Evolutionary conservation across 441 rosid species (phyloP), one percentile per base, ranked within the genome.

Genomic region (Gossypium trilobum): DNA sequence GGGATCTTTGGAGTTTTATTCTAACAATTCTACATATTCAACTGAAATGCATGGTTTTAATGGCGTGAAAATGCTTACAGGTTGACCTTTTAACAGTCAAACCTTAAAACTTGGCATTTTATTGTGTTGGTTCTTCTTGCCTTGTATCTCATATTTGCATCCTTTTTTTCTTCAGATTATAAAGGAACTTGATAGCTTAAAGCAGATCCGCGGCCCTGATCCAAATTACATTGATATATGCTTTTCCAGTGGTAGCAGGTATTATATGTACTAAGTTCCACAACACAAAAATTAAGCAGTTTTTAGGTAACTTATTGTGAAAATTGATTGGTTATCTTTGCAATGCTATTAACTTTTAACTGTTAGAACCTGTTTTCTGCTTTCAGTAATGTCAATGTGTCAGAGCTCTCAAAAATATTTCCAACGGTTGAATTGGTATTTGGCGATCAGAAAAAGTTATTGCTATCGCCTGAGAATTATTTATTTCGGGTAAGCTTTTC

Each of bases 161-260:
- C 76, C 73, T 59, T 65, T 29, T 27, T 83, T 79, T 78, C 74
- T 68, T 8, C 80, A 93, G 97, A 77, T 93, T 42, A 84, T 81
- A 81, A 79, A 78, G 81, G 88, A 90, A 80, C 84, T 82, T 72
- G 80, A 80, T n/a, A 74, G 88, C 59, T 78, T 90, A 31, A 85
- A 88, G 83, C 87, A 80, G 79, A 87, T 89, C 46, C 88, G 23
- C n/a, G 95, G 99, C 66, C 96, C 97, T 57, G 97, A 90, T 77
- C 95, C 97, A 25, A 94, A 82, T 73, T 94, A 84, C 75, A 85
- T 89, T 63, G 97, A 94, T 73, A 85, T 85, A 77, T 94, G 99
- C 82, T 94, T 94, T 78, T 89, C 86, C 56, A 87, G 87, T 52
- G 89, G 82, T 70, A 76, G 81, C 80, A 88, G 95, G 98, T 93